These are phyloP conservation scores for Fraxinus cuspidata DNA, from an alignment of 257 asterid genomes.

Conservation along the genomic window DNA sequence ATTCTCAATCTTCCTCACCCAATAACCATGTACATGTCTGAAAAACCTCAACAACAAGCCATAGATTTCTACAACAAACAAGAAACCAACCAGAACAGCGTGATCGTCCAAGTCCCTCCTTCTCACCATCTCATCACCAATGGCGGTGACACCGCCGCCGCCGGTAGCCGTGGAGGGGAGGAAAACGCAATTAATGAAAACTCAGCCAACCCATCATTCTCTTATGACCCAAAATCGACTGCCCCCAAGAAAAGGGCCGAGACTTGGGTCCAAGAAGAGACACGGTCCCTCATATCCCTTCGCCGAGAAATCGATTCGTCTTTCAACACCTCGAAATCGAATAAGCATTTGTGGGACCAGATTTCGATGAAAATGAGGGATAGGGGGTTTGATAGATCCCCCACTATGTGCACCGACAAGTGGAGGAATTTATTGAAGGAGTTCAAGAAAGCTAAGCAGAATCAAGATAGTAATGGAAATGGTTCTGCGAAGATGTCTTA, in stretches of 20 bases:
- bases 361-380: constrained; percentile 50
- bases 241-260: constrained; percentile 85
- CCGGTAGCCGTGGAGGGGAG: background rate
- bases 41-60: constrained; percentile 35
- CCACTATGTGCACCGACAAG: constrained; percentile 54
- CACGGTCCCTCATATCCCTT: constrained; percentile 32
- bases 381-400: constrained; percentile 51
- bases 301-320: constrained; percentile 44
- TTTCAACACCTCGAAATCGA: constrained; percentile 50
- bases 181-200: constrained; percentile 31
- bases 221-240: constrained; percentile 21
- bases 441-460: constrained; percentile 45
- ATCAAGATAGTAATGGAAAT: constrained; percentile 20
- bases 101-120: constrained; percentile 50
- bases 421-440: constrained; percentile 56
- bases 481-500: constrained; percentile 38
- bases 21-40: constrained; percentile 39
- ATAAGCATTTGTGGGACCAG: constrained; percentile 52
- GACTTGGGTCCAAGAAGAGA: constrained; percentile 85
- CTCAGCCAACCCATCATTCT: constrained; percentile 33
- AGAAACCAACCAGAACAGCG: constrained; percentile 32
- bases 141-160: constrained; percentile 26
- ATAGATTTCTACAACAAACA: constrained; percentile 36
- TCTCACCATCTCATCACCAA: constrained; percentile 34
- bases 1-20: background rate